Percentiles rank a stretch among this genome's conserved stretches.
Evolutionary conservation across 176 grass and related monocot genomes (phyloP).

Genomic region (Oryza officinalis): DNA sequence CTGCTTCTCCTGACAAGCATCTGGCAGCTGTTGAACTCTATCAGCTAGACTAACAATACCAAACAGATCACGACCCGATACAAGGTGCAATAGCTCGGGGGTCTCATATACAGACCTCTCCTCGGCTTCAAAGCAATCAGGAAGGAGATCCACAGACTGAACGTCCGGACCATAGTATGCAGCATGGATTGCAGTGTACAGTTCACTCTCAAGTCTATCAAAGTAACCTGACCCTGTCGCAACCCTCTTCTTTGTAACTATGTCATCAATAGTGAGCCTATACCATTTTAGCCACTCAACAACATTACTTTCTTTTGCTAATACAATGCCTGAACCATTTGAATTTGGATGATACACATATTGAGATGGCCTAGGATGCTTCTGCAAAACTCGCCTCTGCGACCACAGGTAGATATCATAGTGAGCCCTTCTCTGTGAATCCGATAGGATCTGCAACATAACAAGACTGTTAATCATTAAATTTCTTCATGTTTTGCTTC

Average conservation of each 20-base stretch:
- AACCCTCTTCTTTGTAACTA: conserved; percentile 70
- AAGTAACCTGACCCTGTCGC: conserved; percentile 73
- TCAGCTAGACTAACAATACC: conserved; percentile 68
- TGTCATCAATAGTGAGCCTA: conserved; percentile 71
- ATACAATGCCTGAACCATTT: conserved; percentile 45
- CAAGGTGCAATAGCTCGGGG: conserved; percentile 87
- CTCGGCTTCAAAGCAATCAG: conserved; percentile 92
- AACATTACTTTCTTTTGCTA: conserved; percentile 71
- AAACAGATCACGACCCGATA: conserved; percentile 91
- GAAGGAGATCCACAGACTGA: conserved; percentile 78
- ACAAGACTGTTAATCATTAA: conserved; percentile 1
- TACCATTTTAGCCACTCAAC: conserved; percentile 99
- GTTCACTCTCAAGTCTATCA: conserved; percentile 79
- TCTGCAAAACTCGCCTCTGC: conserved; percentile 52
- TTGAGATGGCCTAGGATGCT: conserved; percentile 49
- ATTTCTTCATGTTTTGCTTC: background rate
- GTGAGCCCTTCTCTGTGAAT: conserved; percentile 74
- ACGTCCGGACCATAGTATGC: conserved; percentile 84
- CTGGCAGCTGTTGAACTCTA: conserved; percentile 42
- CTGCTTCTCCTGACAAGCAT: conserved; percentile 56
- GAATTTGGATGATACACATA: conserved; percentile 49
- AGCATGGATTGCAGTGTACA: conserved; percentile 74
- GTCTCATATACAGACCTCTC: conserved; percentile 82
- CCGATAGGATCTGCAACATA: conserved; percentile 73
- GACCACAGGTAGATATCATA: conserved; percentile 73